Conservation (phyloP, 2,329 filamentous ascomycete genomes). For the Fonsecaea erecta region DNA sequence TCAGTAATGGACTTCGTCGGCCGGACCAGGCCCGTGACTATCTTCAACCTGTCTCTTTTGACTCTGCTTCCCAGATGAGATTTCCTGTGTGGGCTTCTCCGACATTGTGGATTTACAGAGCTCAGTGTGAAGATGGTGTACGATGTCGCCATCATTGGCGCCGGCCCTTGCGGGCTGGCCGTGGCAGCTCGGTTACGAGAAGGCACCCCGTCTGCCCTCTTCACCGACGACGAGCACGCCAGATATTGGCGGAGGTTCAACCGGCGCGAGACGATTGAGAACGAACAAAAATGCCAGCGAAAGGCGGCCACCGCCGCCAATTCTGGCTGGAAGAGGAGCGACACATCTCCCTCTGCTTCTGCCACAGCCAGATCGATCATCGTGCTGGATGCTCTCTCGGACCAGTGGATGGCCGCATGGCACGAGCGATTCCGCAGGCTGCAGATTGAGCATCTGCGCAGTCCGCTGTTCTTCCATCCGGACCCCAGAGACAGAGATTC, state of each 20-base stretch:
- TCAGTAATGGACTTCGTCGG: not conserved
- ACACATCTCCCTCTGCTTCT: not conserved
- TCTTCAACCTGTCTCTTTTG: not conserved
- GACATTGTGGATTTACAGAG: not conserved
- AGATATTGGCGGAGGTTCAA: constrained; percentile 58
- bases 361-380: constrained; percentile 57
- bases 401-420: constrained; percentile 73
- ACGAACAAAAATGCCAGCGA: constrained; percentile 18
- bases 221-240: constrained; percentile 81
- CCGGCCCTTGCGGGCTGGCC: constrained; percentile 75
- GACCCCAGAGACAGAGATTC: constrained; percentile 77
- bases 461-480: constrained; percentile 82
- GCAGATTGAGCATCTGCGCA: constrained; percentile 72
- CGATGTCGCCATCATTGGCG: constrained; percentile 75
- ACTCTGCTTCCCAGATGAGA: not conserved
- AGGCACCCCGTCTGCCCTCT: constrained; percentile 74
- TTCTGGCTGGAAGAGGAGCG: not conserved
- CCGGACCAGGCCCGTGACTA: not conserved
- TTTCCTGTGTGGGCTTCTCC: not conserved
- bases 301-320: not conserved
- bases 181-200: constrained; percentile 74
- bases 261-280: constrained; percentile 24
- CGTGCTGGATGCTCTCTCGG: constrained; percentile 69
- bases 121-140: constrained; percentile 29
- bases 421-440: constrained; percentile 69